A percentile compares a stretch with the other conserved stretches of the same genome.
Evolutionary conservation across 208 protist species (phyloP).

Genomic region (Porcisia deanei): DNA sequence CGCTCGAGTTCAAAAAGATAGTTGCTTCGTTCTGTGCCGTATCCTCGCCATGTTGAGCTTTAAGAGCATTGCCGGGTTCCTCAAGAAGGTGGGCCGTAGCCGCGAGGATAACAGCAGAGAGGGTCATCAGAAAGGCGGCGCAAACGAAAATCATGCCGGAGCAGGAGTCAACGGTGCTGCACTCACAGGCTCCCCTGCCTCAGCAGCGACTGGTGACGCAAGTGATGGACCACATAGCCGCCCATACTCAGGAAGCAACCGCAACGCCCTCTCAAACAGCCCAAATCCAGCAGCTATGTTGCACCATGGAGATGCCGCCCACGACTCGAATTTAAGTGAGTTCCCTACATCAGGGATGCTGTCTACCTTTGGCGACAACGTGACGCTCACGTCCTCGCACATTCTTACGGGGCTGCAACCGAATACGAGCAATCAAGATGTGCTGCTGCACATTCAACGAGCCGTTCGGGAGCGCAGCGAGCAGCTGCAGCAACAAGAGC

Average conservation of each 20-base stretch:
- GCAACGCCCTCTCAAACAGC: not conserved
- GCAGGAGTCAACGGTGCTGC: not conserved
- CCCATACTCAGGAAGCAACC: not conserved
- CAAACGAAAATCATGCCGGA: constrained; percentile 1
- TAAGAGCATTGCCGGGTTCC: constrained; percentile 49
- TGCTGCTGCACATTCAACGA: constrained; percentile 54
- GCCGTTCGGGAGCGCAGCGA: constrained; percentile 39
- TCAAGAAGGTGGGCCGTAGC: constrained; percentile 48
- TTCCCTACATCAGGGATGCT: constrained; percentile 26
- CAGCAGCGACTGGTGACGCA: not conserved
- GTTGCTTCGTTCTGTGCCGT: not conserved
- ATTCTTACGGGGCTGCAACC: constrained; percentile 48
- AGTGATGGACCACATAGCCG: constrained; percentile 2
- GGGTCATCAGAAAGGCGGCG: not conserved
- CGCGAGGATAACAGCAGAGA: constrained; percentile 24
- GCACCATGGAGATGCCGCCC: not conserved
- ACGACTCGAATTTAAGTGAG: constrained; percentile 18
- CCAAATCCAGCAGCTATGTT: not conserved
- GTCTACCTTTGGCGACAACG: constrained; percentile 32
- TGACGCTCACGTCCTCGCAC: constrained; percentile 28
- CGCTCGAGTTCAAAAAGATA: not conserved
- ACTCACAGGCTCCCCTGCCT: not conserved
- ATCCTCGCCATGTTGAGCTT: constrained; percentile 52
- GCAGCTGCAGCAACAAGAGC: constrained; percentile 24
- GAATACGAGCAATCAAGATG: constrained; percentile 57